phyloP scores from a whole-genome alignment of 2,329 filamentous ascomycete species.

The Colletotrichum trifolii region DNA sequence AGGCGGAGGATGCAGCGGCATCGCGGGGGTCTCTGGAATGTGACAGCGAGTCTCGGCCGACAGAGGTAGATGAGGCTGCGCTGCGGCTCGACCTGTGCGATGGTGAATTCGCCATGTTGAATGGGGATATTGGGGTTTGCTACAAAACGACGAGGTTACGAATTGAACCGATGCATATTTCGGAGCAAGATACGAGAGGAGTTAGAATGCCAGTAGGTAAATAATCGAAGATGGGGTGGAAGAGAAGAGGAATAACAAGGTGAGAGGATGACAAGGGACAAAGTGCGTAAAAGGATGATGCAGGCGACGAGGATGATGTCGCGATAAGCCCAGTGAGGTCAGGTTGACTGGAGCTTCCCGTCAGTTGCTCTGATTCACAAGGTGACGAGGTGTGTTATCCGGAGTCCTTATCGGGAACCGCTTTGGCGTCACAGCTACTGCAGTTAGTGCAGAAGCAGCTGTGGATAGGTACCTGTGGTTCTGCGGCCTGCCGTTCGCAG shows the following conservation, averaged over 20 bases:
- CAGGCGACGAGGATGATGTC: constrained; percentile 33
- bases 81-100: constrained; percentile 31
- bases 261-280: neutral
- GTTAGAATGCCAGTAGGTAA: constrained; percentile 5
- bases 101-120: constrained; percentile 37
- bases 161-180: constrained; percentile 36
- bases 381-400: constrained; percentile 30
- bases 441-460: constrained; percentile 8
- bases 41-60: constrained; percentile 33
- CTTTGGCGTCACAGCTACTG: neutral
- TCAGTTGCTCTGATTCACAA: too few relatives aligned
- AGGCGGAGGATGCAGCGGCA: constrained; percentile 37
- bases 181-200: neutral
- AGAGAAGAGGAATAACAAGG: constrained; percentile 3
- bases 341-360: constrained; percentile 25
- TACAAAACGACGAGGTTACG: constrained; percentile 19
- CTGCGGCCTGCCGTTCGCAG: constrained; percentile 21
- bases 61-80: constrained; percentile 37
- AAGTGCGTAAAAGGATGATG: constrained; percentile 20
- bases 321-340: constrained; percentile 22
- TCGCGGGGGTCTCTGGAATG: constrained; percentile 40
- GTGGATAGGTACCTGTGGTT: neutral
- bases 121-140: constrained; percentile 9
- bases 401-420: constrained; percentile 16
- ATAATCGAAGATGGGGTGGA: neutral